Evolutionary conservation across 768 basidiomycete species (phyloP).

Genomic region (Lactarius pseudohatsudake): DNA sequence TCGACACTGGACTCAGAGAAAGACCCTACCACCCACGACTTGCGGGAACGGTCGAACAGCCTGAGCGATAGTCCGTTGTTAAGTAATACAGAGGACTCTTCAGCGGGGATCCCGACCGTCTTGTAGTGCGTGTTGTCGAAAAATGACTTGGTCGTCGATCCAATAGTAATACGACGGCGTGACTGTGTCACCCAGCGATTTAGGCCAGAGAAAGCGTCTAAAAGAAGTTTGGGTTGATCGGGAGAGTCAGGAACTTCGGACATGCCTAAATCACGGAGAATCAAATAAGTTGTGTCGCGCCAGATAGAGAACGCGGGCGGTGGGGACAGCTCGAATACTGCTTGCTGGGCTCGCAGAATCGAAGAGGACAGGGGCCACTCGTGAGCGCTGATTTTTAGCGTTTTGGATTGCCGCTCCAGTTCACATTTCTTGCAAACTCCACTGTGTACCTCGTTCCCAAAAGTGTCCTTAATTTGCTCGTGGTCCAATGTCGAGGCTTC

Average conservation of each 20-base stretch:
- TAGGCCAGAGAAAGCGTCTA: conserved; percentile 19
- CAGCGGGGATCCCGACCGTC: background rate
- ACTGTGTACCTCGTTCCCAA: background rate
- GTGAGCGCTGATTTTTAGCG: conserved; percentile 6
- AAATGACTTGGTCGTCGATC: conserved; percentile 17
- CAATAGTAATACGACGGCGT: conserved; percentile 11
- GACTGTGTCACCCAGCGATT: background rate
- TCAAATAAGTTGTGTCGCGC: conserved; percentile 14
- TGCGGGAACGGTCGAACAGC: conserved; percentile 8
- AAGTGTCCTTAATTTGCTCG: background rate
- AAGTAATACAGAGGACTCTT: conserved; percentile 4
- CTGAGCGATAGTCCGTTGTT: conserved; percentile 15
- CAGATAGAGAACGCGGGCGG: conserved; percentile 20
- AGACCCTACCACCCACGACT: background rate
- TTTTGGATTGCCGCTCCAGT: background rate
- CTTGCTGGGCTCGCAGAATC: background rate
- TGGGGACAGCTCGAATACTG: conserved; percentile 18
- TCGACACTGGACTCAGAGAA: background rate
- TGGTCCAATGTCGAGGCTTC: background rate
- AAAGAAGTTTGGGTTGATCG: background rate
- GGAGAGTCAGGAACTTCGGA: background rate
- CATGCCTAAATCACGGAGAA: conserved; percentile 18
- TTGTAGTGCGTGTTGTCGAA: conserved; percentile 14
- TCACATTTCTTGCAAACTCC: conserved; percentile 6
- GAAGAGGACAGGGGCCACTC: conserved; percentile 22